Base-by-base conservation (phyloP, 2,329 filamentous ascomycete species). In the Conoideocrella luteorostrata region DNA sequence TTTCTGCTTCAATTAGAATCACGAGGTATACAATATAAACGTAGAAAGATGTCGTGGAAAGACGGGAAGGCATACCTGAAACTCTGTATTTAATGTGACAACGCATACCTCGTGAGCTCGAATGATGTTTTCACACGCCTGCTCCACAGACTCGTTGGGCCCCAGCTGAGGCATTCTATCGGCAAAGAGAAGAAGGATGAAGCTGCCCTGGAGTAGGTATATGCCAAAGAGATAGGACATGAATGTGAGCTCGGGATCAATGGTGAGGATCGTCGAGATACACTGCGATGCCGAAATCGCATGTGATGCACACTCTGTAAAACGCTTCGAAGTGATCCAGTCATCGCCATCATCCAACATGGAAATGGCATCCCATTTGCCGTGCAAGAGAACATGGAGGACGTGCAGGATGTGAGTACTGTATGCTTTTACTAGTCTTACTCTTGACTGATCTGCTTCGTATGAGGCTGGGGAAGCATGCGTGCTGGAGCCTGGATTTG, bases 141-240 rank as follows among this genome's bases (percentile, higher is more conserved):
- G 63, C 48, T 71, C 65, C 2, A 74, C 70, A 3, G 64, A 67
- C 48, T 65, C 57, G 41, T 70, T 71, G 0, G 63, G 64, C 3
- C 67, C 68, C 0, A 71, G 58, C 46, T 71, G 66, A 2, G 67
- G 66, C 66, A 74, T 69, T 7, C 69, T 62, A 48, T 75, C 72
- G 7, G 70, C 69, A 39, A 74, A 70, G 1, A 74, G 53, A 3
- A 74, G 57, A 5, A 75, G 56, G 17, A 73, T 68, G 39, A 74
- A 72, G 48, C 70, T 74, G 1, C 71, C 71, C 40, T 74, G 71
- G 4, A 75, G 59, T 0, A 75, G 58, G 44, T 75, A 77, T 7
- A 74, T 73, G 1, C 72, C 71, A 41, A 74, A 74, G 3, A 75
- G 58, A 50, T 73, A 75, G 2, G 72, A 70, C 68, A 74, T 74